Conservation (phyloP, 192 early-diverging fungal genomes). For the Mortierella claussenii region DNA sequence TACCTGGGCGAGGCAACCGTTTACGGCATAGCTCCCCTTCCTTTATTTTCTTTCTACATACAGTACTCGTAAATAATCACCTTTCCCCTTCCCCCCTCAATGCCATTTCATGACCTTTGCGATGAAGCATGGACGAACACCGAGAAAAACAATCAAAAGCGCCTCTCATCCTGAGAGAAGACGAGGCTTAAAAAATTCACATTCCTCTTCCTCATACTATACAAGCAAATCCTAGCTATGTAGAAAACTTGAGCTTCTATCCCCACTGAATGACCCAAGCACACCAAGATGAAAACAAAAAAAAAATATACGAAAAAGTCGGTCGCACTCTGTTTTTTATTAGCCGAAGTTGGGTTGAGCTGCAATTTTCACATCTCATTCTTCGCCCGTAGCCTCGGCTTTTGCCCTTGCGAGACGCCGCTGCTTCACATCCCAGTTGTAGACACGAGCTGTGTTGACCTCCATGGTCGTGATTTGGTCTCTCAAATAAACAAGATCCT, state of each 20-base stretch:
- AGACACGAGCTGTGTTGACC: constrained; percentile 95
- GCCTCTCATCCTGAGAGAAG: constrained; percentile 7
- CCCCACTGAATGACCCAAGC: constrained; percentile 1
- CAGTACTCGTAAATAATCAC: constrained; percentile 17
- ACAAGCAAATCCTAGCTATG: too few relatives aligned
- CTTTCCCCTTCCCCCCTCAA: background rate
- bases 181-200: background rate
- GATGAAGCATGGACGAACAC: constrained; percentile 22
- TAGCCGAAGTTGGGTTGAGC: too few relatives aligned
- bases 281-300: constrained; percentile 4
- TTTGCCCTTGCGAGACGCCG: constrained; percentile 65
- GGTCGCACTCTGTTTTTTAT: too few relatives aligned
- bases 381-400: constrained; percentile 30
- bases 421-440: constrained; percentile 97
- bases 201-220: too few relatives aligned
- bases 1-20: constrained; percentile 11
- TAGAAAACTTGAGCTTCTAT: too few relatives aligned
- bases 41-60: constrained; percentile 18
- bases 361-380: too few relatives aligned
- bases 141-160: constrained; percentile 10
- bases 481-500: constrained; percentile 93
- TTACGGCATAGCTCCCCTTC: constrained; percentile 5
- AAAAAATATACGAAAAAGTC: constrained; percentile 1
- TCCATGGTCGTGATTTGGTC: constrained; percentile 99
- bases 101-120: constrained; percentile 10